Percentiles rank a stretch among this genome's conserved stretches.
Conservation (phyloP, 192 early-diverging fungal species). For the Cladochytrium replicatum region DNA sequence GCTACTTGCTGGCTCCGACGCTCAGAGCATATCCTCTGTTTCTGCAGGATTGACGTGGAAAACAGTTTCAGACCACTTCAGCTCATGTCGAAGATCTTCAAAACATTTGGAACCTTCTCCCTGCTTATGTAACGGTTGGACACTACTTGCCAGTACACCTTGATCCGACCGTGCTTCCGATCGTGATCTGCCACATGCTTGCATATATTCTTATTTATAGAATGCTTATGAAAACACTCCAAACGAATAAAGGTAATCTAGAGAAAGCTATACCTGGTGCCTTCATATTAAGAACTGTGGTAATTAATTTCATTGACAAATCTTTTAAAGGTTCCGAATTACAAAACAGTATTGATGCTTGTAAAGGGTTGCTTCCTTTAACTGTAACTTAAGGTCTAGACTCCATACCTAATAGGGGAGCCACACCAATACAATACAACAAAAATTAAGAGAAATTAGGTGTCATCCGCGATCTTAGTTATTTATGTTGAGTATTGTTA, state of each 20-base stretch:
- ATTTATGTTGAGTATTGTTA: no score
- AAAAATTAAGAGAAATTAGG: no score
- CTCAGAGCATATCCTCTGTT: no score
- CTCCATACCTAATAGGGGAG: no score
- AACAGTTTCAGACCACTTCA: conserved; percentile 77
- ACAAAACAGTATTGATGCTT: no score
- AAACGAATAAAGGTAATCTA: conserved; percentile 12
- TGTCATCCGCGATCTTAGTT: no score
- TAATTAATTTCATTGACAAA: conserved; percentile 31
- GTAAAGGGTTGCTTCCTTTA: no score
- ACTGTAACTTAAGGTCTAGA: no score
- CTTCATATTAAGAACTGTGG: conserved; percentile 36
- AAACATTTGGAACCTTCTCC: conserved; percentile 67
- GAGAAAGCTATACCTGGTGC: conserved; percentile 35
- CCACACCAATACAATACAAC: no score
- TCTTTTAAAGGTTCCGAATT: no score
- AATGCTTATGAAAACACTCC: conserved; percentile 8
- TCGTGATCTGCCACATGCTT: conserved; percentile 85
- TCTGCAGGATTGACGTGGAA: no score
- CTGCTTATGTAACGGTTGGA: conserved; percentile 79
- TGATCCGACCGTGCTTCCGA: conserved; percentile 70
- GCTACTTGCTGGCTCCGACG: conserved; percentile 80
- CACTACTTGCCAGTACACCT: conserved; percentile 58
- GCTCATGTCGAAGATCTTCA: conserved; percentile 73
- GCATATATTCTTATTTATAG: no score